Evolutionary conservation across 2,329 filamentous ascomycete species (phyloP), one percentile per base, ranked within the genome.

Genomic region (Colletotrichum cereale): DNA sequence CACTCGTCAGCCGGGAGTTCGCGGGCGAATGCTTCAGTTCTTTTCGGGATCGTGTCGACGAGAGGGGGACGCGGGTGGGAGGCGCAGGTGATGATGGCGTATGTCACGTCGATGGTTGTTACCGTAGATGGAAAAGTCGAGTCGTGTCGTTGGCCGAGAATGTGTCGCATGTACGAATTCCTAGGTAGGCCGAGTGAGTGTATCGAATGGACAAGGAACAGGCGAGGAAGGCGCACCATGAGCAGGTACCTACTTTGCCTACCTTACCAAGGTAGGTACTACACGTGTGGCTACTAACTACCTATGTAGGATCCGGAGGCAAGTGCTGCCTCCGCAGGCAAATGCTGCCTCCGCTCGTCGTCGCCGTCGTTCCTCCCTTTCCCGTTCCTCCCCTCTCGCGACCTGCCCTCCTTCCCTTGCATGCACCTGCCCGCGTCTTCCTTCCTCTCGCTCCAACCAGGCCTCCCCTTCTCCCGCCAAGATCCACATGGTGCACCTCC

Each of bases 401-500:
- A 42, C 38, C 38, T 42, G 16, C 16, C 36, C 11, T 55, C 31
- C 34, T 36, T 36, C 31, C 24, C 36, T 38, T 24, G 8, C 55
- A 0, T 62, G 47, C 21, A n/a, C 44, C 58, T 29, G 24, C 29
- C 36, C 50, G 31, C 48, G 34, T 31, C 29, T 18, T 18, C 26
- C 16, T 48, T 18, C 50, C 57, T 34, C 18, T n/a, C 18, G 16
- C 6, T 12, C 38, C 29, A 38, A 36, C 50, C 7, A 26, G 16
- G 42, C 3, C 47, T 44, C 65, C 34, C 14, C 18, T 31, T 47
- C 38, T 52, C 57, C 67, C 56, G 67, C 67, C 67, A 67, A 67
- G 63, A 67, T 71, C 58, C 31, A 57, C 36, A 24, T n/a, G 18
- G 10, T 55, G 50, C 34, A 16, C 56, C 50, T 34, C 57, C n/a